Conservation (phyloP, 495 filamentous ascomycete genomes). For the Penicillium pancosmium region DNA sequence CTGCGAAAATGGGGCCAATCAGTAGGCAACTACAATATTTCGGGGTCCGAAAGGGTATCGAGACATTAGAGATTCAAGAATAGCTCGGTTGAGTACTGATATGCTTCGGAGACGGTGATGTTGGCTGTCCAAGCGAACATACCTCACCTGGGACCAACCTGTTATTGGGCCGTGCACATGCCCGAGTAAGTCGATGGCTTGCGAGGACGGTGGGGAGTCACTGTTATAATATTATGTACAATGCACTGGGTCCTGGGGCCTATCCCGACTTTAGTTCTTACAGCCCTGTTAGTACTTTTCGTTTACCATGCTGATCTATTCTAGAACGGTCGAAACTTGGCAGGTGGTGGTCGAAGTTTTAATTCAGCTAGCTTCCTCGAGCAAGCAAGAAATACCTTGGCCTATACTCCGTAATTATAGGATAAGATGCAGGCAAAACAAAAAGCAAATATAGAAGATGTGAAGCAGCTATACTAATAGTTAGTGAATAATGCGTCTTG, state of each 20-base stretch:
- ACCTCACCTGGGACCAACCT: not conserved
- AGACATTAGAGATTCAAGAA: not conserved
- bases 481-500: no score
- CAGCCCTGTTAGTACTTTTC: no score
- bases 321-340: no score
- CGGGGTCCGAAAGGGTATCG: not conserved
- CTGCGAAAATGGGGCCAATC: not conserved
- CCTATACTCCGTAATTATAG: no score
- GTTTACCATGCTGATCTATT: no score
- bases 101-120: not conserved
- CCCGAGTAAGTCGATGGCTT: not conserved
- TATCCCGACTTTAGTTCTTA: no score
- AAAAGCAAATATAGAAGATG: no score
- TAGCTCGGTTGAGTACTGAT: not conserved
- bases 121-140: not conserved
- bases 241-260: not conserved
- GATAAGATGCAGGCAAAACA: no score
- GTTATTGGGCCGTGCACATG: not conserved
- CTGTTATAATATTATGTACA: not conserved
- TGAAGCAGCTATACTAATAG: no score
- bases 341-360: no score
- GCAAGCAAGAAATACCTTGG: no score
- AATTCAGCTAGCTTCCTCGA: no score
- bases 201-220: not conserved
- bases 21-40: conserved; percentile 2